phyloP scores from a whole-genome alignment of 345 rosid genomes.

The Leavenworthia alabamica region DNA sequence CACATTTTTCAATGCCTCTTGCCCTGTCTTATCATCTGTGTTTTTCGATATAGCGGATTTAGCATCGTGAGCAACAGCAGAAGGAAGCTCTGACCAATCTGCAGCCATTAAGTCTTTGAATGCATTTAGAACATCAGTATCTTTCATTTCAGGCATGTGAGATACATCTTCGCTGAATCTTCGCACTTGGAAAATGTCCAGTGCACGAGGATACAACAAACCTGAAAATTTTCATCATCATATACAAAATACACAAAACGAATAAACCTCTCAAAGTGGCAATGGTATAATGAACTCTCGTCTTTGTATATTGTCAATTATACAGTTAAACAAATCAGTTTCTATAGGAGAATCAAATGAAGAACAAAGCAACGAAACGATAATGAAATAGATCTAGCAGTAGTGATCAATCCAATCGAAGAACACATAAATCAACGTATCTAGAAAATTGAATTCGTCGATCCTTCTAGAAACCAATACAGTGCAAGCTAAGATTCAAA shows the following conservation, averaged over 20 bases:
- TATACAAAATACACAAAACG: background rate
- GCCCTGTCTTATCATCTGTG: slow-evolving; percentile 65
- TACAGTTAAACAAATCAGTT: background rate
- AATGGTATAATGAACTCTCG: background rate
- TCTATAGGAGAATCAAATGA: background rate
- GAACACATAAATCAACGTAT: background rate
- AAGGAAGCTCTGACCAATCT: slow-evolving; percentile 69
- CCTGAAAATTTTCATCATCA: slow-evolving; percentile 33
- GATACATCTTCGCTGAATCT: slow-evolving; percentile 54
- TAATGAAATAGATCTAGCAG: background rate
- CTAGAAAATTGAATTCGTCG: background rate
- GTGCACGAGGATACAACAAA: slow-evolving; percentile 32
- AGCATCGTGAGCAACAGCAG: slow-evolving; percentile 40
- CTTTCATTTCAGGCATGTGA: slow-evolving; percentile 63
- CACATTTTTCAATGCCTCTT: slow-evolving; percentile 61
- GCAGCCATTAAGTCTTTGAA: slow-evolving; percentile 86
- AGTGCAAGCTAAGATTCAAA: background rate
- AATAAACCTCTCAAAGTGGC: background rate
- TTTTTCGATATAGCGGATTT: slow-evolving; percentile 53
- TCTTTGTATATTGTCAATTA: background rate
- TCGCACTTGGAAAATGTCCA: slow-evolving; percentile 44
- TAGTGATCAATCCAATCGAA: background rate
- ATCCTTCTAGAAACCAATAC: background rate
- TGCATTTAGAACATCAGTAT: slow-evolving; percentile 41
- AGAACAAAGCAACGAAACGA: background rate